Percentiles rank a stretch among this genome's conserved stretches.
phyloP scores from a whole-genome alignment of 1,284 basidiomycete genomes.

The Ganoderma lucidum region DNA sequence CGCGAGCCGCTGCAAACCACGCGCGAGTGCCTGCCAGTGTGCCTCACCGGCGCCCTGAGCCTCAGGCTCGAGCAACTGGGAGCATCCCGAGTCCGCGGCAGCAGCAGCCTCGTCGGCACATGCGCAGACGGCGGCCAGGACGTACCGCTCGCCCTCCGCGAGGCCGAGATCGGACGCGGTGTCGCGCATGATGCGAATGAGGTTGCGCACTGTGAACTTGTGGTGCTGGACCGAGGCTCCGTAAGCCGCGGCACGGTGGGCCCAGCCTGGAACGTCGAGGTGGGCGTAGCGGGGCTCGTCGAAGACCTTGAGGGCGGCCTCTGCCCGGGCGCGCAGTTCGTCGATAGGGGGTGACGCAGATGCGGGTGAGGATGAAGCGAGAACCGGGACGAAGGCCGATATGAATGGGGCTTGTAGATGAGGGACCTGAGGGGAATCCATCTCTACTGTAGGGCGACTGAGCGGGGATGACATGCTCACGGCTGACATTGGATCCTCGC shows the following conservation, averaged over 20 bases:
- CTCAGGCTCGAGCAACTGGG: background rate
- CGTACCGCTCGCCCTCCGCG: background rate
- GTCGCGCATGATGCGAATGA: background rate
- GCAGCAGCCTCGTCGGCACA: background rate
- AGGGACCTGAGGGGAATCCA: too few relatives aligned
- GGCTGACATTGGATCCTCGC: too few relatives aligned
- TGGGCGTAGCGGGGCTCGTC: background rate
- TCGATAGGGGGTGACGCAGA: background rate
- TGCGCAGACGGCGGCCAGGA: background rate
- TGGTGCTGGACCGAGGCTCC: background rate
- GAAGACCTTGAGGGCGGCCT: background rate
- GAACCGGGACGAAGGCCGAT: background rate
- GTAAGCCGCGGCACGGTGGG: background rate
- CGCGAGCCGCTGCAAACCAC: background rate
- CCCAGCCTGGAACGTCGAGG: background rate
- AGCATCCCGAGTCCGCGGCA: background rate
- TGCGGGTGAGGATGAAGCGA: background rate
- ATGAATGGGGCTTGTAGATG: constrained; percentile 14
- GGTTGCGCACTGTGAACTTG: background rate
- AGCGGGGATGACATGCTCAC: too few relatives aligned
- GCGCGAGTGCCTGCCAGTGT: background rate
- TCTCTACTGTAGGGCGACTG: too few relatives aligned
- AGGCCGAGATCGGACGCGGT: background rate
- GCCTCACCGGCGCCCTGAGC: background rate
- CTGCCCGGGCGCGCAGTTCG: background rate